A percentile compares a stretch with the other conserved stretches of the same genome.
Evolutionary conservation across 2,329 filamentous ascomycete genomes (phyloP).

Genomic region (Epichloe typhina): DNA sequence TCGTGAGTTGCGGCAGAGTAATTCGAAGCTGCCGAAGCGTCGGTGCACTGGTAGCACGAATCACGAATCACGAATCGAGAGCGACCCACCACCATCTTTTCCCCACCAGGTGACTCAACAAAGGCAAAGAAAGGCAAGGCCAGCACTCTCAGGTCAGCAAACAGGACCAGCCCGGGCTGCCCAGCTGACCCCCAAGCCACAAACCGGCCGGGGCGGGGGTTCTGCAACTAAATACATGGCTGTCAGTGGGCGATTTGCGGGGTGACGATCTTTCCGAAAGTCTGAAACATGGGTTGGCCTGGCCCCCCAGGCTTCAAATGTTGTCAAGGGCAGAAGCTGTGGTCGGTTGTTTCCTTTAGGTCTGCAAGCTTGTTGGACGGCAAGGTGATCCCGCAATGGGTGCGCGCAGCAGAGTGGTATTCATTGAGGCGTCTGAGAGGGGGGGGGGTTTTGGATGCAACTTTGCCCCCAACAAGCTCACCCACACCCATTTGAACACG

Average conservation of each 20-base stretch:
- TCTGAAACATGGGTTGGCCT: neutral
- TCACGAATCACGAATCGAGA: too few species aligned
- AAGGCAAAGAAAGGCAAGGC: neutral
- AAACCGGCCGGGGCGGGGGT: slow-evolving; percentile 6
- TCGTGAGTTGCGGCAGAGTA: too few species aligned
- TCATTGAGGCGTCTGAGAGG: neutral
- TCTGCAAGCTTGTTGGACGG: too few species aligned
- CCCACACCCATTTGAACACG: too few species aligned
- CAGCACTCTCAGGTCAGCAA: neutral
- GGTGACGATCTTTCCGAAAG: slow-evolving; percentile 1
- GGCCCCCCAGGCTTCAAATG: neutral
- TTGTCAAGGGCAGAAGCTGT: neutral
- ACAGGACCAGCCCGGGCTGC: slow-evolving; percentile 6
- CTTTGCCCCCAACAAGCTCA: too few species aligned
- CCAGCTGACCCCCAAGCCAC: slow-evolving; percentile 8
- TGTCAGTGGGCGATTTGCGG: slow-evolving; percentile 4
- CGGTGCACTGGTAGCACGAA: too few species aligned
- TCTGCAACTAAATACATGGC: slow-evolving; percentile 1
- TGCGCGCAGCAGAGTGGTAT: too few species aligned
- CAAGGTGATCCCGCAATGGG: too few species aligned
- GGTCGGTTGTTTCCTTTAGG: too few species aligned
- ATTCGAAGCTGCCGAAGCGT: too few species aligned
- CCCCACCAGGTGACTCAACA: neutral
- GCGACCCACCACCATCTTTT: too few species aligned
- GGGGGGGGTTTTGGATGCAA: too few species aligned